Percentiles rank a stretch among this genome's conserved stretches.
Evolutionary conservation across 257 asterid species (phyloP).

Genomic region (Solanum chilense): DNA sequence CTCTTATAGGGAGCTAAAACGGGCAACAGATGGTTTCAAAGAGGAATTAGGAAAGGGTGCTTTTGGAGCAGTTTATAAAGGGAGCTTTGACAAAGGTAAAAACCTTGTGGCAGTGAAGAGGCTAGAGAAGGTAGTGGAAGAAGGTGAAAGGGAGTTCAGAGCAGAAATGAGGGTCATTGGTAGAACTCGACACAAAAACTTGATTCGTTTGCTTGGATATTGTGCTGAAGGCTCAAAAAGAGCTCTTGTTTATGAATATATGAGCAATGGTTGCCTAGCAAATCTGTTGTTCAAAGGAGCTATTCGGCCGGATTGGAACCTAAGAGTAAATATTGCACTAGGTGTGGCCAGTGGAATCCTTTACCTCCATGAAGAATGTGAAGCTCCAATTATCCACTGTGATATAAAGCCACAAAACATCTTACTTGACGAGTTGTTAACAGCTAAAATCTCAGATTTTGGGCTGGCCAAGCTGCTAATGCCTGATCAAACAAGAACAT

Average conservation of each 20-base stretch:
- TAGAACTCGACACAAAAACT: conserved; percentile 13
- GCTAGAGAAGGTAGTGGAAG: conserved; percentile 14
- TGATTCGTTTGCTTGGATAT: conserved; percentile 13
- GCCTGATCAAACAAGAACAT: conserved; percentile 20
- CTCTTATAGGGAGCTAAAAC: conserved; percentile 10
- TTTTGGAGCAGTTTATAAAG: conserved; percentile 13
- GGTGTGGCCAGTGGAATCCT: conserved; percentile 16
- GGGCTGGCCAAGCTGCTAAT: conserved; percentile 14
- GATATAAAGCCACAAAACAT: conserved; percentile 18
- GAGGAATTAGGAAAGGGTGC: conserved; percentile 10
- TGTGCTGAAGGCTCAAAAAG: conserved; percentile 12
- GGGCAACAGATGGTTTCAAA: conserved; percentile 8
- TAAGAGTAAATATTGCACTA: conserved; percentile 9
- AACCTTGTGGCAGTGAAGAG: conserved; percentile 14
- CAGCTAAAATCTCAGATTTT: conserved; percentile 14
- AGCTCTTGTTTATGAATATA: conserved; percentile 14
- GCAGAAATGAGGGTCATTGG: conserved; percentile 15
- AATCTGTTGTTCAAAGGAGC: neutral
- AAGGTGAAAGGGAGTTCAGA: conserved; percentile 16
- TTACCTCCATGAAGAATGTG: conserved; percentile 20
- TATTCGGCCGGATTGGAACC: neutral
- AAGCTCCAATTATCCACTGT: conserved; percentile 15
- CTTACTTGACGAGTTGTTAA: conserved; percentile 7
- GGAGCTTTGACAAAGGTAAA: conserved; percentile 7
- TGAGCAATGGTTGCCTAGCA: conserved; percentile 18